These are phyloP conservation scores for Celoporthe dispersa DNA, from an alignment of 2,329 filamentous ascomycete genomes.

Conservation along the genomic window DNA sequence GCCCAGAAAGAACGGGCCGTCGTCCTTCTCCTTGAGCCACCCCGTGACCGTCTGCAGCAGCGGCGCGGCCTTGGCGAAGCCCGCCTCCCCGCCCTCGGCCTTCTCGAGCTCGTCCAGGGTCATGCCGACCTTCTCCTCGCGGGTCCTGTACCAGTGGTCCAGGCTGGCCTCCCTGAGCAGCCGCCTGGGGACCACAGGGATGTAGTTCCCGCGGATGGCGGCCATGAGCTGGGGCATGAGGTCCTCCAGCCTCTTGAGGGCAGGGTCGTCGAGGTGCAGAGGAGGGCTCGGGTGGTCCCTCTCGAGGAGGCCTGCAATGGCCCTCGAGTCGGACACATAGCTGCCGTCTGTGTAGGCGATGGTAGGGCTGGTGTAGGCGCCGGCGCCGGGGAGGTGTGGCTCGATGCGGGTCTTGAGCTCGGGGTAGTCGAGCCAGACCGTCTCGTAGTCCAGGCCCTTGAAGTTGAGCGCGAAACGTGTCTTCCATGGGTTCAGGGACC, in stretches of 20 bases:
- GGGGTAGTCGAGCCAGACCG: conserved; percentile 71
- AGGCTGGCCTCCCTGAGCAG: conserved; percentile 56
- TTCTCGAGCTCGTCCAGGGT: conserved; percentile 53
- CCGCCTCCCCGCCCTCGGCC: conserved; percentile 52
- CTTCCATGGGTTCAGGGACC: conserved; percentile 76
- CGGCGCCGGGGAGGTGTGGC: conserved; percentile 49
- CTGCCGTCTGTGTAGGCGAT: conserved; percentile 59
- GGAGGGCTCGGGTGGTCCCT: conserved; percentile 60
- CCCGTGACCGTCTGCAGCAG: conserved; percentile 43
- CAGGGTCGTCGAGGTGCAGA: conserved; percentile 60
- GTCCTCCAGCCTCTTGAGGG: conserved; percentile 49
- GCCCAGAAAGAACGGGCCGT: conserved; percentile 67
- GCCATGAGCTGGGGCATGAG: conserved; percentile 41
- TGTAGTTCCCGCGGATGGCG: conserved; percentile 45
- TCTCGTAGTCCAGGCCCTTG: conserved; percentile 69
- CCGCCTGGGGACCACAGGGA: conserved; percentile 52
- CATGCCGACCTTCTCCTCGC: conserved; percentile 55
- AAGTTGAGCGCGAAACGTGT: conserved; percentile 69
- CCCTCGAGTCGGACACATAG: conserved; percentile 66
- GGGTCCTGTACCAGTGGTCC: conserved; percentile 60
- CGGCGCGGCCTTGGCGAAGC: conserved; percentile 51
- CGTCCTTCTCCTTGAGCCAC: conserved; percentile 58
- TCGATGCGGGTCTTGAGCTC: conserved; percentile 62
- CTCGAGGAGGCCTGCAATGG: conserved; percentile 65
- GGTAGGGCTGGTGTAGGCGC: conserved; percentile 59